These are phyloP conservation scores for Cercospora nicotianae DNA, from an alignment of 2,329 filamentous ascomycete genomes.

Conservation along the genomic window DNA sequence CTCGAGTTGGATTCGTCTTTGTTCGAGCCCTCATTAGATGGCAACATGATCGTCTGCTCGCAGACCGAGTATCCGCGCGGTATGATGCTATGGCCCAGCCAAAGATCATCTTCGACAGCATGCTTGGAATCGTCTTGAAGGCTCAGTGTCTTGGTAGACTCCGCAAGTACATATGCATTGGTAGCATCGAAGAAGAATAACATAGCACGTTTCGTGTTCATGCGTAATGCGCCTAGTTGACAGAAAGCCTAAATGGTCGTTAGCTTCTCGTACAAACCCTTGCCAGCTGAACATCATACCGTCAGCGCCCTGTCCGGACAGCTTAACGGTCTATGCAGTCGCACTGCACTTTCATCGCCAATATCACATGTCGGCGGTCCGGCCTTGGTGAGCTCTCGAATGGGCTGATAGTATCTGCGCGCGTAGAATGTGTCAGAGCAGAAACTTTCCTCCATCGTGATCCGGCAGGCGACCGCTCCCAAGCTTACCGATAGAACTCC, in stretches of 20 bases:
- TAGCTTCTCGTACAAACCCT: neutral
- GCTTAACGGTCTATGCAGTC: constrained; percentile 30
- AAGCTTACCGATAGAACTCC: constrained; percentile 35
- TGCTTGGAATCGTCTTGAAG: constrained; percentile 35
- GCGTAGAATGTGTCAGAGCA: constrained; percentile 2
- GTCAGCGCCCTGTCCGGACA: constrained; percentile 35
- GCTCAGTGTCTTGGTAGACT: constrained; percentile 52
- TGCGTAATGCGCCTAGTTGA: constrained; percentile 54
- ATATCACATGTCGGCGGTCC: constrained; percentile 34
- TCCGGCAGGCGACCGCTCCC: neutral
- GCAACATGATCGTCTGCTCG: constrained; percentile 33
- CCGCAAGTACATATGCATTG: constrained; percentile 55
- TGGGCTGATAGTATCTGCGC: constrained; percentile 34
- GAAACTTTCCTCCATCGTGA: constrained; percentile 6
- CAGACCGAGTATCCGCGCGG: constrained; percentile 36
- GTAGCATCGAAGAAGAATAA: constrained; percentile 55
- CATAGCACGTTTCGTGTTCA: constrained; percentile 52
- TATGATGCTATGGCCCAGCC: constrained; percentile 35
- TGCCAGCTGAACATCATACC: constrained; percentile 2
- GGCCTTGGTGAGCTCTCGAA: constrained; percentile 30
- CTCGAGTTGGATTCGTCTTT: constrained; percentile 14
- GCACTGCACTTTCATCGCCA: constrained; percentile 25
- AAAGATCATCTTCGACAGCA: constrained; percentile 31
- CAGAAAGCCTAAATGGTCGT: constrained; percentile 44
- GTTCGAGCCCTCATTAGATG: constrained; percentile 29